Conservation (phyloP, 2,329 filamentous ascomycete species). For the Microsporum ferrugineum region DNA sequence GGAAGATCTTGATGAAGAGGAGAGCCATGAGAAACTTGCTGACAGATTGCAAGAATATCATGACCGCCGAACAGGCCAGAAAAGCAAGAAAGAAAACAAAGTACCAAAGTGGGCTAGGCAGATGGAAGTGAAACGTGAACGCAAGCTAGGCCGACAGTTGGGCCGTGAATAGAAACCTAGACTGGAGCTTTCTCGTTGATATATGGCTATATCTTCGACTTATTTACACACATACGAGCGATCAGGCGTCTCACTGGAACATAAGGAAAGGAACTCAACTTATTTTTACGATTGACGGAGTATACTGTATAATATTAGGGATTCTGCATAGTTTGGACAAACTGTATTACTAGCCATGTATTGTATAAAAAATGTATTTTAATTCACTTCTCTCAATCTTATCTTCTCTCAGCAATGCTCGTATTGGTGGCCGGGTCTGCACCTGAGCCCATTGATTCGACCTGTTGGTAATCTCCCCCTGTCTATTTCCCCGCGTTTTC, state of each 20-base stretch:
- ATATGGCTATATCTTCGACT: not conserved
- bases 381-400: not conserved
- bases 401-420: not conserved
- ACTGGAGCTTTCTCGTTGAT: not conserved
- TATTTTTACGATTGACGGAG: not conserved
- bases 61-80: not conserved
- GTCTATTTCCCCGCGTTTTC: too few relatives aligned
- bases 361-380: conserved; percentile 1
- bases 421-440: not conserved
- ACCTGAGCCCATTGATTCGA: not conserved
- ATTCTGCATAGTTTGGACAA: not conserved
- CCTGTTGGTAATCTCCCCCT: not conserved
- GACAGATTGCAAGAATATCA: not conserved
- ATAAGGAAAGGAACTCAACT: not conserved
- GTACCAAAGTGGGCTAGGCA: not conserved
- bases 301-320: not conserved
- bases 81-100: conserved; percentile 1
- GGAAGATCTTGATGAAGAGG: not conserved
- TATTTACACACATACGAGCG: not conserved
- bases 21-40: not conserved
- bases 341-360: conserved; percentile 9
- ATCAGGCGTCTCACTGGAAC: not conserved
- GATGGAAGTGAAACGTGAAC: not conserved
- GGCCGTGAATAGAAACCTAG: not conserved
- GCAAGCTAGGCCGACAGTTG: not conserved